Percentiles rank a stretch among this genome's conserved stretches.
Conservation (phyloP, 2,329 filamentous ascomycete genomes). For the Helicocarpus griseus region DNA sequence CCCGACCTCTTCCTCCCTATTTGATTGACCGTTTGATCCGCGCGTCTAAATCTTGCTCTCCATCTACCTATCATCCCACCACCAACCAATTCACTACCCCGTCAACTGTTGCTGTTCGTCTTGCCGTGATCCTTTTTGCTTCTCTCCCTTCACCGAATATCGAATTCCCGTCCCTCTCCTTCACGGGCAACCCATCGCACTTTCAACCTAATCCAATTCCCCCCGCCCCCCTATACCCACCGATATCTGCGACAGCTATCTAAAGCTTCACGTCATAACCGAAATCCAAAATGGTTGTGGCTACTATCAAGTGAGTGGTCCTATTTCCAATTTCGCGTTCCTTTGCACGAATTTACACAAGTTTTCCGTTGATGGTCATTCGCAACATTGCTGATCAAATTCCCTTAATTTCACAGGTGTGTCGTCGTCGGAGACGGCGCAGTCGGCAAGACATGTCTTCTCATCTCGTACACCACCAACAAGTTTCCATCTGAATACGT, state of each 20-base stretch:
- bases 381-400: background rate
- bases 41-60: background rate
- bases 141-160: background rate
- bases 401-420: constrained; percentile 52
- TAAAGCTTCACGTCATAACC: background rate
- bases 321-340: background rate
- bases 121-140: background rate
- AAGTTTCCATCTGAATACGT: constrained; percentile 99
- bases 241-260: background rate
- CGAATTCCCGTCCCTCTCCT: background rate
- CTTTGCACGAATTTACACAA: background rate
- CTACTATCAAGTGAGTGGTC: constrained; percentile 51
- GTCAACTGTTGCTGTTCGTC: background rate
- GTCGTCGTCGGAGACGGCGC: constrained; percentile 99
- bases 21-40: background rate
- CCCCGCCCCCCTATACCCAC: constrained; percentile 6
- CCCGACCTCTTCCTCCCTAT: background rate
- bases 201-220: too few relatives aligned
- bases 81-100: background rate
- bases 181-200: constrained; percentile 4
- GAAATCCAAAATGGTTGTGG: constrained; percentile 46
- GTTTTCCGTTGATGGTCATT: constrained; percentile 13
- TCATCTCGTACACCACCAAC: constrained; percentile 99
- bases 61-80: background rate
- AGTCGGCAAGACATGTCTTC: constrained; percentile 95